Evolutionary conservation across 805 yeast species (phyloP).

Genomic region (Yarrowia sp.): DNA sequence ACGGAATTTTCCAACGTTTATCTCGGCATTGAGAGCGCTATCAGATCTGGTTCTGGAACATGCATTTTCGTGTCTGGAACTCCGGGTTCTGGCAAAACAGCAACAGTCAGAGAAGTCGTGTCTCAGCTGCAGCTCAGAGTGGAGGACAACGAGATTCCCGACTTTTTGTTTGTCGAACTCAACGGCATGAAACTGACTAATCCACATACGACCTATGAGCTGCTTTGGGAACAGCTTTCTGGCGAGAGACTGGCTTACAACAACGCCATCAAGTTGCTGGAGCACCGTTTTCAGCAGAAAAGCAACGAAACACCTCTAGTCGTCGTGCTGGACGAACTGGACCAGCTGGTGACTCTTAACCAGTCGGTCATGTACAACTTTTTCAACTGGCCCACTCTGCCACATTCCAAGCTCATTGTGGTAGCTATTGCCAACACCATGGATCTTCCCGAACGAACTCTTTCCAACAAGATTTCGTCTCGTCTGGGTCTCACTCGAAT

Average conservation of each 20-base stretch:
- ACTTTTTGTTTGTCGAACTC: conserved; percentile 76
- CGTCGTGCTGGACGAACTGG: conserved; percentile 85
- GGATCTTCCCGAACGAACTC: conserved; percentile 89
- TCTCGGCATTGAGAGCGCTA: conserved; percentile 64
- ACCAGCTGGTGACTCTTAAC: conserved; percentile 77
- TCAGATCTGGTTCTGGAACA: conserved; percentile 67
- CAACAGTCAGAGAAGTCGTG: conserved; percentile 84
- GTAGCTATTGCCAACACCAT: conserved; percentile 95
- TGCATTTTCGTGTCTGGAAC: conserved; percentile 93
- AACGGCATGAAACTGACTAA: conserved; percentile 83
- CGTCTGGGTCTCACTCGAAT: conserved; percentile 84
- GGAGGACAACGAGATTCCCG: conserved; percentile 42
- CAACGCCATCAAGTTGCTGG: conserved; percentile 65
- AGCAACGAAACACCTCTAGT: conserved; percentile 53
- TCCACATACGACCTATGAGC: conserved; percentile 78
- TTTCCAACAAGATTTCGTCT: conserved; percentile 85
- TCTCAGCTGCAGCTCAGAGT: conserved; percentile 52
- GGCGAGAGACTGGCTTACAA: conserved; percentile 52
- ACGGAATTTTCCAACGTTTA: conserved; percentile 71
- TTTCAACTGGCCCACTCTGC: conserved; percentile 94
- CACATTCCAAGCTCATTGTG: conserved; percentile 73
- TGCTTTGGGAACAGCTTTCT: conserved; percentile 71
- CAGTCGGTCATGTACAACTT: conserved; percentile 91
- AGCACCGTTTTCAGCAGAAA: conserved; percentile 56
- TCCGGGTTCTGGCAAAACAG: conserved; percentile 97